Conservation (phyloP, 176 grass and related monocot species). For the Secale cereale region DNA sequence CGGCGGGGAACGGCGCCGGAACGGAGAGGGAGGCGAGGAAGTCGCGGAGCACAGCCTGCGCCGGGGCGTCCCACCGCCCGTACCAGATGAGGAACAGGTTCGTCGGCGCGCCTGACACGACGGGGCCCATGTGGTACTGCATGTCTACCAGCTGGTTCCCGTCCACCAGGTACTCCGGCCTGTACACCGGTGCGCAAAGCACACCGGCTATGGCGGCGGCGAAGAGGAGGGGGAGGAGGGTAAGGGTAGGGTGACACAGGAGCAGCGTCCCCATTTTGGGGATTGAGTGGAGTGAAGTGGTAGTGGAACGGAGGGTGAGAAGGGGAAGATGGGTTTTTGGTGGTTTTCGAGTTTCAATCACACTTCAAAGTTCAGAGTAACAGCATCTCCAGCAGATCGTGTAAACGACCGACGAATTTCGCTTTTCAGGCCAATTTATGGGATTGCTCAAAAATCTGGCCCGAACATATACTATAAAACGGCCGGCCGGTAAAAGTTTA, state of each 20-base stretch:
- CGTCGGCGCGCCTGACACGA: slow-evolving; percentile 51
- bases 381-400: too few species aligned
- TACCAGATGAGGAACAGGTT: slow-evolving; percentile 94
- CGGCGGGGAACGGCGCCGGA: slow-evolving; percentile 46
- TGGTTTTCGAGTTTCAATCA: slow-evolving; percentile 12
- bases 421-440: too few species aligned
- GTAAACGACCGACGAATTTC: too few species aligned
- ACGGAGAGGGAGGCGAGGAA: slow-evolving; percentile 73
- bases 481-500: too few species aligned
- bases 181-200: slow-evolving; percentile 33
- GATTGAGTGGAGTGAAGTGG: slow-evolving; percentile 5
- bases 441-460: too few species aligned
- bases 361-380: neutral
- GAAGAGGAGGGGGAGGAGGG: neutral
- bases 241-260: neutral
- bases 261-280: slow-evolving; percentile 37
- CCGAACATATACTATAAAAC: too few species aligned
- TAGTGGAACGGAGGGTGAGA: neutral
- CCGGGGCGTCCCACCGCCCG: slow-evolving; percentile 56
- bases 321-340: neutral
- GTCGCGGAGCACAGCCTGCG: slow-evolving; percentile 67
- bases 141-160: slow-evolving; percentile 61
- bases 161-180: slow-evolving; percentile 45
- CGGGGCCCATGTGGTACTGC: slow-evolving; percentile 87
- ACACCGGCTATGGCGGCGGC: slow-evolving; percentile 9